Base-by-base conservation (phyloP, 352 stramenopile species). In the Aphanomyces euteiches region DNA sequence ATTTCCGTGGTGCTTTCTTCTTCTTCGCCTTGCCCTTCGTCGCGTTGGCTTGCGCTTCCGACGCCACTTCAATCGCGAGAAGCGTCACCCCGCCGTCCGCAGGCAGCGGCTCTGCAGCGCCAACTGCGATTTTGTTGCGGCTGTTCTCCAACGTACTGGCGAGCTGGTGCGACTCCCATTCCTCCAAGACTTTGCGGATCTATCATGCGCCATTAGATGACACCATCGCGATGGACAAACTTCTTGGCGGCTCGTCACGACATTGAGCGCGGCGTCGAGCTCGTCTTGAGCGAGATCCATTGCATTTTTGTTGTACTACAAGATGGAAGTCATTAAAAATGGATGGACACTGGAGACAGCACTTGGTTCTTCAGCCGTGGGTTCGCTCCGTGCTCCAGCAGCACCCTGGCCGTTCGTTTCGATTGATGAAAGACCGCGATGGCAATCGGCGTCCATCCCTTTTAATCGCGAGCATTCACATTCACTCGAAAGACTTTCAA, bases 261-360 rank as follows among this genome's bases (percentile, higher is more conserved):
- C 79, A 59, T 92, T 92, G 10, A 84, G 74, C 5, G 88, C 89
- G 3, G 89, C 88, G 53, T 96, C 90, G 17, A 96, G 65, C 21
- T 96, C 86, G 58, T 96, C 90, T 67, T 96, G 89, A 3, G 90
- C 90, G 40, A 96, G 85, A 69, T 96, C 90, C 50, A 90, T 96
- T 0, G 88, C 87, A 56, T 84, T 93, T 67, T 96, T 96, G 74
- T 95, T 94, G 79, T 96, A 96, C 36, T 59, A 58, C 19, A n/a
- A 37, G 7, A 57, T 53, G 17, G 12, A 43, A 19, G 7, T 17
- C 4, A 71, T 48, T 8, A 13, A 45, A 15, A 34, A 34, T 36
- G 54, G 5, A 15, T 28, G 10, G 37, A 39, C 8, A 65, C 28
- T 0, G 2, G 28, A 28, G 28, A 28, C 28, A 8, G 39, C 19